Conservation (phyloP, 768 basidiomycete species). For the Russula brevipes region DNA sequence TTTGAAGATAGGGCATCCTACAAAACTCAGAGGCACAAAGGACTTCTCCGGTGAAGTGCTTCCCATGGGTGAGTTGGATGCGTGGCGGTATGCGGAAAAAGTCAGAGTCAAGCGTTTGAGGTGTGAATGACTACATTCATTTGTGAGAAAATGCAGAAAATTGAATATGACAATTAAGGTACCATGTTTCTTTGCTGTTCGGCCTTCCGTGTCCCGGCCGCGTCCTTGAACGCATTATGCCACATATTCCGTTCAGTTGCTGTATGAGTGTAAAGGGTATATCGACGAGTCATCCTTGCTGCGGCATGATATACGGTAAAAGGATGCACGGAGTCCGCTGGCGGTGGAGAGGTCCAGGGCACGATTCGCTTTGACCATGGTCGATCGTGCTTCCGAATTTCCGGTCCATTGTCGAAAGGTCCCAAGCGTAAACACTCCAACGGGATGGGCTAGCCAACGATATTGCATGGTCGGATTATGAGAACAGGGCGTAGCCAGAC, state of each 20-base stretch:
- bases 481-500: background rate
- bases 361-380: background rate
- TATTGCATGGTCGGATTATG: background rate
- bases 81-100: background rate
- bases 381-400: background rate
- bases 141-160: background rate
- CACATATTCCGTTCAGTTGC: background rate
- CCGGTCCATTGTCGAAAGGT: background rate
- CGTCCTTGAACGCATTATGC: background rate
- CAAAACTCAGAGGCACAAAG: background rate
- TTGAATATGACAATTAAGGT: constrained; percentile 16
- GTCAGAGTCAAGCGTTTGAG: background rate
- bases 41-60: background rate
- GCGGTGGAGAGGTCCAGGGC: background rate
- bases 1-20: background rate
- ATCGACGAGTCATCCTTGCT: background rate
- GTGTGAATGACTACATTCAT: background rate
- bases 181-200: constrained; percentile 46
- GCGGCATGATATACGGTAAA: background rate
- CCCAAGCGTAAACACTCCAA: background rate
- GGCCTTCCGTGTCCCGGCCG: background rate
- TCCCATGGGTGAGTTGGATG: background rate
- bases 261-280: background rate
- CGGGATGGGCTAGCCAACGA: background rate
- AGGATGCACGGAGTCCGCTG: background rate